These are phyloP conservation scores for Yamadazyma sp. DNA, from an alignment of 805 yeast species.

Conservation along the genomic window DNA sequence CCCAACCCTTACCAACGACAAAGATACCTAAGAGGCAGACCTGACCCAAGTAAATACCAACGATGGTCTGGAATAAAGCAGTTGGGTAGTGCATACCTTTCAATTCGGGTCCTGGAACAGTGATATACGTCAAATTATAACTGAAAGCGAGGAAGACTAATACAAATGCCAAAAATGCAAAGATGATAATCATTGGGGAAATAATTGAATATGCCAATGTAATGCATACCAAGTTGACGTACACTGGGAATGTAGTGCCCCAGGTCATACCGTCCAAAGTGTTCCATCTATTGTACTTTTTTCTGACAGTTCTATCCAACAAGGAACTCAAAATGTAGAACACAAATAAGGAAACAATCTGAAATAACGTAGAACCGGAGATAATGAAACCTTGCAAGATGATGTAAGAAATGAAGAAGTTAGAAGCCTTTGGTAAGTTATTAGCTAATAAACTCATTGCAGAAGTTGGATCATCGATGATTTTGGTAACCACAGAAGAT, in stretches of 20 bases:
- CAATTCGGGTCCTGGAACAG: conserved; percentile 64
- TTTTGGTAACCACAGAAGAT: conserved; percentile 62
- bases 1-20: conserved; percentile 93
- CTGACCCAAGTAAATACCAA: conserved; percentile 87
- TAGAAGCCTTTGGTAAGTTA: conserved; percentile 72
- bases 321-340: conserved; percentile 57
- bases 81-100: conserved; percentile 85
- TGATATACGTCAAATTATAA: conserved; percentile 74
- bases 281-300: conserved; percentile 61
- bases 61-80: conserved; percentile 84
- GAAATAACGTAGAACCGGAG: conserved; percentile 64
- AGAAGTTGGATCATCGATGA: conserved; percentile 55
- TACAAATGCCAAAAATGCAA: conserved; percentile 68
- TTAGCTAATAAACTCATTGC: conserved; percentile 61
- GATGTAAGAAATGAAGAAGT: conserved; percentile 68
- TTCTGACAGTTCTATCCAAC: conserved; percentile 65
- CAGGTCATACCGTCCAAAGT: conserved; percentile 54
- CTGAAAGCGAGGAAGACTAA: conserved; percentile 74
- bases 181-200: conserved; percentile 79
- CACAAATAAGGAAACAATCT: conserved; percentile 56
- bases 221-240: conserved; percentile 69
- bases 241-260: conserved; percentile 81
- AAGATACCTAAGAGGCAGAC: conserved; percentile 83
- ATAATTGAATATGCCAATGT: conserved; percentile 67
- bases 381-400: conserved; percentile 67